Base-by-base conservation (phyloP, 2,329 filamentous ascomycete species). In the Ascochyta clinopodiicola region DNA sequence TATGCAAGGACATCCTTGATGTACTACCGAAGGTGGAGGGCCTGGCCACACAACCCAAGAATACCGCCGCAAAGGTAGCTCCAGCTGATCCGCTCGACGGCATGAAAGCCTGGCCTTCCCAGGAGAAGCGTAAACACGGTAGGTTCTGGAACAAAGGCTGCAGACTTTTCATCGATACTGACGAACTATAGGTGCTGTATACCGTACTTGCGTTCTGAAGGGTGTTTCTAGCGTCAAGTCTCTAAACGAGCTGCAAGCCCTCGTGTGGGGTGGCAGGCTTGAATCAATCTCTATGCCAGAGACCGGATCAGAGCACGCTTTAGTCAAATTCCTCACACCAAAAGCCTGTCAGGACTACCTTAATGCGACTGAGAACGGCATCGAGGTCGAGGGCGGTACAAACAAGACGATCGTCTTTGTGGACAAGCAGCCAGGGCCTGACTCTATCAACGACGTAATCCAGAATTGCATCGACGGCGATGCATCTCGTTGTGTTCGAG, bases 401-500 rank as follows among this genome's bases (percentile, higher is more conserved):
- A 67, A 64, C 32, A 65, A 60, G 27, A 44, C 51, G 0, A 17
- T 73, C 4, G 45, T 76, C 29, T 66, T 67, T 15, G 72, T 75
- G 4, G 67, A 75, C 51, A 60, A 61, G 40, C 50, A 58, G 17
- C 55, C 62, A 4, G 65, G 60, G 0, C 68, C 68, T 1, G 67
- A 64, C 39, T 73, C 72, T 3, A 64, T 78, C 54, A 78, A 77
- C 51, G 77, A 77, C 9, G 67, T 77, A 27, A 68, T 82, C 17
- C 67, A 68, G 6, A 74, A 74, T 34, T 76, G 75, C 45, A 73
- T 78, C 9, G 74, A 77, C 1, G 67, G 71, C 1, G 77, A 77
- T 1, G 72, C 74, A 4, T 79, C 80, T 22, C 78, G 81, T 29
- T 80, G 79, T 44, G 72, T 84, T 13, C 77, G 78, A 42, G 78